Conservation (phyloP, 148 eudicot species). For the Arbutus unedo region DNA sequence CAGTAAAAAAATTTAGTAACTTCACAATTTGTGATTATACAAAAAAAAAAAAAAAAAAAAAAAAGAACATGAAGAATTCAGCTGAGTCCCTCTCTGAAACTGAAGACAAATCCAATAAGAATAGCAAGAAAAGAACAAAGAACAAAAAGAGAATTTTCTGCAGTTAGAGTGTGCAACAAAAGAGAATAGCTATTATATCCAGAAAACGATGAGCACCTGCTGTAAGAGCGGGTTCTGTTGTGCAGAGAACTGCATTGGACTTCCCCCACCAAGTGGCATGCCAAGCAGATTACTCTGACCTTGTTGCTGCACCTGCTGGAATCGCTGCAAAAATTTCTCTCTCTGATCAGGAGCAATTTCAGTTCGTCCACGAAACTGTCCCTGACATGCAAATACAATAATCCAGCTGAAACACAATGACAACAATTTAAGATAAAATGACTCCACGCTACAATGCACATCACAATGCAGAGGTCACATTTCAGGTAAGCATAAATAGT, state of each 20-base stretch:
- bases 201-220: slow-evolving; percentile 50
- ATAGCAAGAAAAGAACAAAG: background rate
- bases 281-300: slow-evolving; percentile 77
- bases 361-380: slow-evolving; percentile 84
- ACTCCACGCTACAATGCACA: background rate
- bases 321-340: slow-evolving; percentile 76
- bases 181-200: background rate
- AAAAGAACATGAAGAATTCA: background rate
- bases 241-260: slow-evolving; percentile 65
- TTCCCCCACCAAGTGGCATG: slow-evolving; percentile 74
- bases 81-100: background rate
- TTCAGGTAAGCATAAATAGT: background rate
- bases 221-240: slow-evolving; percentile 77
- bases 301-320: slow-evolving; percentile 91
- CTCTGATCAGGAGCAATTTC: slow-evolving; percentile 98
- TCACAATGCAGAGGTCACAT: background rate
- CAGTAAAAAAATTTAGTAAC: background rate
- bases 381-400: slow-evolving; percentile 34
- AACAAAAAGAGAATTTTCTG: background rate
- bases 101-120: background rate
- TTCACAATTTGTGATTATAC: background rate
- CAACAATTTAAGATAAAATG: background rate
- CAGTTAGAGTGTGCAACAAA: background rate
- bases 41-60: too few relatives aligned
- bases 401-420: slow-evolving; percentile 1